Conservation (phyloP, 2,329 filamentous ascomycete genomes). For the Sporothrix phasma region DNA sequence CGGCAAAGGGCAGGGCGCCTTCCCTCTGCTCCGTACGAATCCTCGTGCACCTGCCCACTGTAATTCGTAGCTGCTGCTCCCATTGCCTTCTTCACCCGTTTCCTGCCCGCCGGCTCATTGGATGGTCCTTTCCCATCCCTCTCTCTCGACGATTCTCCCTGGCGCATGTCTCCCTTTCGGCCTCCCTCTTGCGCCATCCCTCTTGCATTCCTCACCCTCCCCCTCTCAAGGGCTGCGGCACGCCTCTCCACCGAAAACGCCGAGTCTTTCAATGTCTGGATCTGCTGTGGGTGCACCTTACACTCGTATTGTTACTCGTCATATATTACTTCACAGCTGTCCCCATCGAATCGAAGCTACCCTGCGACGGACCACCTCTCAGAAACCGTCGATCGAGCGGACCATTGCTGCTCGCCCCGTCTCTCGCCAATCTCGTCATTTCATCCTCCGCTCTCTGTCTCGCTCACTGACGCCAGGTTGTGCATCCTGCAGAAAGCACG, state of each 20-base stretch:
- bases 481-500: constrained; percentile 5
- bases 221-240: not conserved
- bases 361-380: not conserved
- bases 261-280: not conserved
- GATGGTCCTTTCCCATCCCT: not conserved
- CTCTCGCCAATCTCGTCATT: not conserved
- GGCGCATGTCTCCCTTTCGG: not conserved
- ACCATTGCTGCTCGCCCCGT: not conserved
- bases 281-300: not conserved
- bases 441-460: not conserved
- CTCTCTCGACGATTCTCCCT: not conserved
- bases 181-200: constrained; percentile 2
- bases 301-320: not conserved
- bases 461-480: not conserved
- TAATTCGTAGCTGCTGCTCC: not conserved
- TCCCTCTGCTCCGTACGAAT: not conserved
- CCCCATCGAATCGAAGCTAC: not conserved
- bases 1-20: not conserved
- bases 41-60: not conserved
- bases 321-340: constrained; percentile 1
- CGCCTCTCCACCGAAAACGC: not conserved
- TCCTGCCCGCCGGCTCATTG: not conserved
- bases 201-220: not conserved
- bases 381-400: not conserved
- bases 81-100: not conserved